Conservation (phyloP, 2,329 filamentous ascomycete genomes). For the Penicillium hesseltinei region DNA sequence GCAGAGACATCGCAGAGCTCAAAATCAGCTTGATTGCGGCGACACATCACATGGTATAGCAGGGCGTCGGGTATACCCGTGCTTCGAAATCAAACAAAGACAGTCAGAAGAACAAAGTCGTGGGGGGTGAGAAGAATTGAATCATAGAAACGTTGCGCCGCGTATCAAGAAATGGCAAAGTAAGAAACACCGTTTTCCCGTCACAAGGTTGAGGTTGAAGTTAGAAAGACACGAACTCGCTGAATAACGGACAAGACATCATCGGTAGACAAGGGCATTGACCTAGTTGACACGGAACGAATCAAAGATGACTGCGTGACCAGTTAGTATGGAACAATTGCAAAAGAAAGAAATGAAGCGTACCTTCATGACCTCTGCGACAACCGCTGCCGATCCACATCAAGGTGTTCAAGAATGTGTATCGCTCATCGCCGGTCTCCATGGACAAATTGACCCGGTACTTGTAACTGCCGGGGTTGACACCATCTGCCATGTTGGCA, state of each 20-base stretch:
- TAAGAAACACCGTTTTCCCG: constrained; percentile 26
- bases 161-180: constrained; percentile 11
- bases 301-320: constrained; percentile 34
- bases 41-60: not conserved
- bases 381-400: constrained; percentile 53
- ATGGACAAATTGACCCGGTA: constrained; percentile 49
- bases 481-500: constrained; percentile 43
- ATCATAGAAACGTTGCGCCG: constrained; percentile 14
- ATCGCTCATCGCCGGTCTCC: constrained; percentile 52
- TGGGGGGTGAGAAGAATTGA: not conserved
- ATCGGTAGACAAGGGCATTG: constrained; percentile 1
- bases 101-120: constrained; percentile 1
- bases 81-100: constrained; percentile 5
- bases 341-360: constrained; percentile 6
- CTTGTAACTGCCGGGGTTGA: constrained; percentile 51
- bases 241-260: constrained; percentile 22
- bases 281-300: constrained; percentile 38
- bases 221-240: constrained; percentile 15
- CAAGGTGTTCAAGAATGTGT: constrained; percentile 49
- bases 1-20: not conserved
- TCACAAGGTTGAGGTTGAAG: constrained; percentile 9
- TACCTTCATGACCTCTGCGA: constrained; percentile 47
- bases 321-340: constrained; percentile 6
- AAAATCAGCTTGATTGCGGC: not conserved
- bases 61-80: not conserved